phyloP scores from a whole-genome alignment of 108 stramenopile genomes.

The Thalassiosira profunda region DNA sequence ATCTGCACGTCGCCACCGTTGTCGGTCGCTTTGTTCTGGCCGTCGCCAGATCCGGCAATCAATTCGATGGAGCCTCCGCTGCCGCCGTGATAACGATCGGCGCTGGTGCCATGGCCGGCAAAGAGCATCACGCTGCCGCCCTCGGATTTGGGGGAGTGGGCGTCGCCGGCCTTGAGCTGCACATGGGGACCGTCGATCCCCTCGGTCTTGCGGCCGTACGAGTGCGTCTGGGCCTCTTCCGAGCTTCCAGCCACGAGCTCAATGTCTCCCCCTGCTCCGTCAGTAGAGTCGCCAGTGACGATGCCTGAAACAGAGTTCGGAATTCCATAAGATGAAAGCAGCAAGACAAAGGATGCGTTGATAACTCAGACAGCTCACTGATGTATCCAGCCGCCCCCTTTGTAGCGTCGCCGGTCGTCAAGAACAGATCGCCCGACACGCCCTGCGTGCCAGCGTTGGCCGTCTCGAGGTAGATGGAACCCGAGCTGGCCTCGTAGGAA shows the following conservation, averaged over 20 bases:
- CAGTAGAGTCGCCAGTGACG: slow-evolving; percentile 5
- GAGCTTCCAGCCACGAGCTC: slow-evolving; percentile 6
- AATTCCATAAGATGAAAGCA: neutral
- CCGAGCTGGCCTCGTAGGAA: neutral
- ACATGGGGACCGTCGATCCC: slow-evolving; percentile 2
- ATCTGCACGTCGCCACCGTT: slow-evolving; percentile 10
- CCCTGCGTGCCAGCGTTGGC: slow-evolving; percentile 6
- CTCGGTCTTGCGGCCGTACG: too few species aligned
- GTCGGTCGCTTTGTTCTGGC: neutral
- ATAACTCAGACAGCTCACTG: neutral
- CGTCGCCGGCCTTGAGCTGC: slow-evolving; percentile 8
- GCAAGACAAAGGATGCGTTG: neutral
- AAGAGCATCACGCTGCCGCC: slow-evolving; percentile 22
- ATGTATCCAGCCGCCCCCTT: neutral
- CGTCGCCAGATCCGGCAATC: slow-evolving; percentile 4
- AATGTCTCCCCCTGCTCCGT: slow-evolving; percentile 5
- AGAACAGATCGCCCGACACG: neutral
- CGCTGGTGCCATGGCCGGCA: slow-evolving; percentile 17
- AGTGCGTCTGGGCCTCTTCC: neutral
- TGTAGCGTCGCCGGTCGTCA: slow-evolving; percentile 7
- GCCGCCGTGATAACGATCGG: slow-evolving; percentile 8
- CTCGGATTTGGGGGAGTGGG: neutral
- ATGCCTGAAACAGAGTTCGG: neutral
- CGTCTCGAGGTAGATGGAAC: neutral
- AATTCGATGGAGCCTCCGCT: slow-evolving; percentile 5